Conservation (phyloP, 352 stramenopile genomes). For the Phytophthora sp. region DNA sequence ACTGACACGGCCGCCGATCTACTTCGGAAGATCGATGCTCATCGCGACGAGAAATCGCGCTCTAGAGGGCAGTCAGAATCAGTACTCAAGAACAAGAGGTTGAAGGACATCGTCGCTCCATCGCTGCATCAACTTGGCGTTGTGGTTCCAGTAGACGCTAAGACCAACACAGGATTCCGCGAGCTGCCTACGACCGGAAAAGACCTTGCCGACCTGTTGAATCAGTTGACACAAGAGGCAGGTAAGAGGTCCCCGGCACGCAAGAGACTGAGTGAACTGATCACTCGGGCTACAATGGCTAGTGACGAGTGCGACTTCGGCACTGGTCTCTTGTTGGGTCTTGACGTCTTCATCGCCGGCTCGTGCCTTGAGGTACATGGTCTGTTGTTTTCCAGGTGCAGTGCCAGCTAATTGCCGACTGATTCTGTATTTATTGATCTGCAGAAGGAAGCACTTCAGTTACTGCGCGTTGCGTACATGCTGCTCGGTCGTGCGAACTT, state of each 20-base stretch:
- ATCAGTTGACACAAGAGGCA: conserved; percentile 25
- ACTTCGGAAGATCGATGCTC: conserved; percentile 20
- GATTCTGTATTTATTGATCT: conserved; percentile 2
- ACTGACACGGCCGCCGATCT: conserved; percentile 14
- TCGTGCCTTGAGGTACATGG: conserved; percentile 44
- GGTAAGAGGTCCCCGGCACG: conserved; percentile 29
- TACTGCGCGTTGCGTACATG: conserved; percentile 61
- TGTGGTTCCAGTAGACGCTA: conserved; percentile 54
- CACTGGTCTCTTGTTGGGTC: conserved; percentile 60
- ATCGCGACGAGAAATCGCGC: conserved; percentile 14
- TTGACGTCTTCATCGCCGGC: conserved; percentile 63
- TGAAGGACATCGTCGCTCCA: conserved; percentile 36
- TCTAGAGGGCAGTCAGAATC: conserved; percentile 12
- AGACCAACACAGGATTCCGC: conserved; percentile 58
- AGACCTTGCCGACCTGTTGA: conserved; percentile 43
- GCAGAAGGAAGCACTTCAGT: conserved; percentile 53
- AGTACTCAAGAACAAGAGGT: conserved; percentile 33
- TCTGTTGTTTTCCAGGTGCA: not conserved
- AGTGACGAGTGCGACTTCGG: conserved; percentile 80
- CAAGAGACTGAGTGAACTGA: conserved; percentile 54
- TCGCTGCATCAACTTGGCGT: conserved; percentile 60
- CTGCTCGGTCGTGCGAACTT: conserved; percentile 54
- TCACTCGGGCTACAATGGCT: conserved; percentile 70
- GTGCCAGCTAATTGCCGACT: not conserved
- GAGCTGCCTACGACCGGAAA: conserved; percentile 50